A percentile compares a stretch with the other conserved stretches of the same genome.
Conservation (phyloP, 192 early-diverging fungal genomes). For the Mortierella claussenii region DNA sequence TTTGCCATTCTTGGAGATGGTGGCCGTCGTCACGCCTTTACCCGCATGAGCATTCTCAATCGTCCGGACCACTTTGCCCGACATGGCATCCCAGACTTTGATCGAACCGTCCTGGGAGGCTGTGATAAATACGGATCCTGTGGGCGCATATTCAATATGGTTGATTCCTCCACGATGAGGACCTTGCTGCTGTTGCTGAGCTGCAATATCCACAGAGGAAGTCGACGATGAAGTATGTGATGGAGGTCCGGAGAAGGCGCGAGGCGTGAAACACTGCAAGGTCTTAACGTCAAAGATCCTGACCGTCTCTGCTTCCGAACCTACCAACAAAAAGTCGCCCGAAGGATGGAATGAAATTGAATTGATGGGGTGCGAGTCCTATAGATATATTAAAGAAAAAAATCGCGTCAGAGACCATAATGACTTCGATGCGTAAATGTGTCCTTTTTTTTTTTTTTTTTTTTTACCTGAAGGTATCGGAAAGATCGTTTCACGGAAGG, state of each 20-base stretch:
- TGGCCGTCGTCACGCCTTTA: slow-evolving; percentile 72
- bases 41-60: slow-evolving; percentile 85
- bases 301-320: slow-evolving; percentile 77
- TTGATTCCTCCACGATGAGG: slow-evolving; percentile 51
- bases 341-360: slow-evolving; percentile 94
- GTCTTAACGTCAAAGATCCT: slow-evolving; percentile 91
- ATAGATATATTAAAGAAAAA: slow-evolving; percentile 1
- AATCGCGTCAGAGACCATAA: not conserved
- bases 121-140: slow-evolving; percentile 80
- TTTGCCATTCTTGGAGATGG: slow-evolving; percentile 79
- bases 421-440: too few relatives aligned
- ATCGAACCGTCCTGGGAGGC: slow-evolving; percentile 86
- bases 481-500: slow-evolving; percentile 85
- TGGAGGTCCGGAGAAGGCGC: slow-evolving; percentile 59
- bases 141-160: slow-evolving; percentile 78
- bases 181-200: slow-evolving; percentile 47
- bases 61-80: slow-evolving; percentile 78
- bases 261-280: slow-evolving; percentile 79
- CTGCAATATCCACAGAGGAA: slow-evolving; percentile 3
- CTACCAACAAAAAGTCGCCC: slow-evolving; percentile 86
- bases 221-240: slow-evolving; percentile 9
- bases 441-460: too few relatives aligned
- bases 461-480: slow-evolving; percentile 77
- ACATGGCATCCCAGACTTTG: slow-evolving; percentile 87
- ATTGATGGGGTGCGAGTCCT: slow-evolving; percentile 81